phyloP scores from a whole-genome alignment of 495 filamentous ascomycete species.

The Hypomontagnella monticulosa region DNA sequence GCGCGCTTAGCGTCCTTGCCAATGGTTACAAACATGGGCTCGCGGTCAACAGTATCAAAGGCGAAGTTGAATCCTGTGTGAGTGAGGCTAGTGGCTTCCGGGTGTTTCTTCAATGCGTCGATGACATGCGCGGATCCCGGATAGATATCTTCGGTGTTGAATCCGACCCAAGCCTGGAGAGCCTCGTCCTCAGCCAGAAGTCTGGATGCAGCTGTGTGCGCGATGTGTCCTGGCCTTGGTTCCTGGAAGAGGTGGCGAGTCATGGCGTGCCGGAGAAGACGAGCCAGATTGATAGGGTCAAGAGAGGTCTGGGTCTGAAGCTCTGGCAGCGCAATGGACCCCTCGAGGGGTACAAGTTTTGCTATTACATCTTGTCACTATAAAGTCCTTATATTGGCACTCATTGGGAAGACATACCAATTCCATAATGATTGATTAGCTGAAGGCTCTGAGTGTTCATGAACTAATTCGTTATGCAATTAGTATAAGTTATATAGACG shows the following conservation, averaged over 20 bases:
- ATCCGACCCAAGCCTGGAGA: constrained; percentile 61
- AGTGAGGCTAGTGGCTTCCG: constrained; percentile 53
- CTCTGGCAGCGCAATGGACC: constrained; percentile 54
- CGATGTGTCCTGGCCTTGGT: constrained; percentile 57
- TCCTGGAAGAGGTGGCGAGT: constrained; percentile 67
- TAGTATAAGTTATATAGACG: constrained; percentile 3
- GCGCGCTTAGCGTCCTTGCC: constrained; percentile 57
- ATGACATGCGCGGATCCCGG: constrained; percentile 55
- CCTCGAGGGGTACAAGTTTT: constrained; percentile 51
- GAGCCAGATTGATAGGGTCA: constrained; percentile 57
- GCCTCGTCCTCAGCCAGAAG: constrained; percentile 54
- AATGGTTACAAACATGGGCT: constrained; percentile 62
- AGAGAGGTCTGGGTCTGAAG: constrained; percentile 54
- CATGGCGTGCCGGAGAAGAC: constrained; percentile 66
- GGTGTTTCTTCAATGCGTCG: constrained; percentile 47
- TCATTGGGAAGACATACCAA: constrained; percentile 44
- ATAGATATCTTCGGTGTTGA: constrained; percentile 63
- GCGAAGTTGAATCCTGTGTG: constrained; percentile 61
- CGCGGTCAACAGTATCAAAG: constrained; percentile 56
- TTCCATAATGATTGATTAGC: constrained; percentile 51
- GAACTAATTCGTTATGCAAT: constrained; percentile 43
- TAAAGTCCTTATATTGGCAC: neutral
- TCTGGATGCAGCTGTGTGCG: constrained; percentile 61
- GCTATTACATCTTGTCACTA: constrained; percentile 39
- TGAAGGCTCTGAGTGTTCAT: constrained; percentile 51